A percentile compares a stretch with the other conserved stretches of the same genome.
Evolutionary conservation across 2,329 filamentous ascomycete species (phyloP).

Genomic region (Fusarium brachygibbosum): DNA sequence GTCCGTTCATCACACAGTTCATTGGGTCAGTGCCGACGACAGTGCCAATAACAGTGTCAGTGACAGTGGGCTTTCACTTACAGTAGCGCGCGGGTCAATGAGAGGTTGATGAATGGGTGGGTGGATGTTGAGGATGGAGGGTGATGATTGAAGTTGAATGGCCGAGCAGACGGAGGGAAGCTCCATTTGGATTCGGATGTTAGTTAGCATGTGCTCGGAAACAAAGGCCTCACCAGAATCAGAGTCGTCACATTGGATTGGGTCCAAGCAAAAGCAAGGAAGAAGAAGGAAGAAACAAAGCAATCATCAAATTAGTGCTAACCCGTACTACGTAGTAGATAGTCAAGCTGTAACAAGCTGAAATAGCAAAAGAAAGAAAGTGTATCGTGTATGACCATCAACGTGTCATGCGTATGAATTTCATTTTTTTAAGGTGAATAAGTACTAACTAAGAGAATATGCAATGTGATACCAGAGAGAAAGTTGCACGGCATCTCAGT

Average conservation of each 20-base stretch:
- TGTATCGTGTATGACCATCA: constrained; percentile 8
- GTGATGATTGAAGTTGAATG: constrained; percentile 36
- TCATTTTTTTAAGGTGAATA: not conserved
- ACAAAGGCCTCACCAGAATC: constrained; percentile 40
- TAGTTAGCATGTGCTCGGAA: constrained; percentile 16
- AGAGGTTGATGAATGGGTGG: constrained; percentile 32
- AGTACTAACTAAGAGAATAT: not conserved
- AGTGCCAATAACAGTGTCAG: not conserved
- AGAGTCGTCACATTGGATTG: constrained; percentile 7
- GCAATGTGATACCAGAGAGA: not conserved
- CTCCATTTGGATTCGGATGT: constrained; percentile 16
- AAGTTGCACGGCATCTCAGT: constrained; percentile 14
- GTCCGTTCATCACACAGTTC: constrained; percentile 12
- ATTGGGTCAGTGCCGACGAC: not conserved
- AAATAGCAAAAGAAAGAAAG: constrained; percentile 28
- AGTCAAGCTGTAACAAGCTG: constrained; percentile 15
- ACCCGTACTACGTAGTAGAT: not conserved
- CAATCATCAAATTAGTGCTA: not conserved
- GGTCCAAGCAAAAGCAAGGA: constrained; percentile 16
- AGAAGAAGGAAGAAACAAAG: constrained; percentile 26
- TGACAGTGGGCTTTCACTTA: constrained; percentile 2
- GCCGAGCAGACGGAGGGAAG: constrained; percentile 8
- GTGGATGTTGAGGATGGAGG: constrained; percentile 33
- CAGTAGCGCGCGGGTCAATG: constrained; percentile 45
- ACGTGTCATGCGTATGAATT: constrained; percentile 5